Evolutionary conservation across 2,329 filamentous ascomycete genomes (phyloP).

Genomic region (Hypoxylon sp.): DNA sequence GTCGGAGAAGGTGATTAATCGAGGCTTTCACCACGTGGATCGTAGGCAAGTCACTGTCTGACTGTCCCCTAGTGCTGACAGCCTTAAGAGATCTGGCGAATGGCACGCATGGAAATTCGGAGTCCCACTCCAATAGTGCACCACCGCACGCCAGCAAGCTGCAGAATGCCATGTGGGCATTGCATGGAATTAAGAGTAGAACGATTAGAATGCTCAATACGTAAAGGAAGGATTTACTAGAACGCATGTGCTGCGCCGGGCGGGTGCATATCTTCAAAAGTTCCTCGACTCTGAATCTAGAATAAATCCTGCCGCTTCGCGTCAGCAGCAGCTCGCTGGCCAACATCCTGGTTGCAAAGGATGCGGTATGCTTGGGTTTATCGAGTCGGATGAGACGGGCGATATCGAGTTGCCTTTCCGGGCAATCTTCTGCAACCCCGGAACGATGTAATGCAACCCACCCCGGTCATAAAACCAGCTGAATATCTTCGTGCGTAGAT

Average conservation of each 20-base stretch:
- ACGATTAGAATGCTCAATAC: constrained; percentile 7
- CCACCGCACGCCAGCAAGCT: constrained; percentile 1
- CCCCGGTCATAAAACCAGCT: constrained; percentile 7
- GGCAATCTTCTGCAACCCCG: constrained; percentile 7
- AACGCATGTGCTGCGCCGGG: constrained; percentile 16
- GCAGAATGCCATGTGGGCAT: constrained; percentile 29
- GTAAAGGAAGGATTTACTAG: constrained; percentile 17
- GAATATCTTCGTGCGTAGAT: constrained; percentile 9
- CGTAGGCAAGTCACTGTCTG: constrained; percentile 13
- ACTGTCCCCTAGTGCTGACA: constrained; percentile 21
- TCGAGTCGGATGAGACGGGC: constrained; percentile 5
- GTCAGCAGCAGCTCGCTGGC: constrained; percentile 12
- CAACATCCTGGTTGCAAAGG: neutral
- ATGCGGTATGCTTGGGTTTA: neutral
- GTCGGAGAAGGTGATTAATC: constrained; percentile 7
- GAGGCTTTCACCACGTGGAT: constrained; percentile 25
- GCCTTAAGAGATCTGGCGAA: constrained; percentile 8
- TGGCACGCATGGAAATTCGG: constrained; percentile 1
- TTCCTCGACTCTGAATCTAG: constrained; percentile 17
- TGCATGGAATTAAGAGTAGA: constrained; percentile 20
- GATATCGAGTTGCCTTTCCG: constrained; percentile 25
- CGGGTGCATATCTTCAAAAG: constrained; percentile 18
- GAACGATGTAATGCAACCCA: constrained; percentile 18
- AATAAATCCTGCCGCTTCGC: constrained; percentile 13
- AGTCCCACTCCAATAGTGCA: constrained; percentile 6